Evolutionary conservation across 345 rosid genomes (phyloP).

Genomic region (Schrenkiella parvula): DNA sequence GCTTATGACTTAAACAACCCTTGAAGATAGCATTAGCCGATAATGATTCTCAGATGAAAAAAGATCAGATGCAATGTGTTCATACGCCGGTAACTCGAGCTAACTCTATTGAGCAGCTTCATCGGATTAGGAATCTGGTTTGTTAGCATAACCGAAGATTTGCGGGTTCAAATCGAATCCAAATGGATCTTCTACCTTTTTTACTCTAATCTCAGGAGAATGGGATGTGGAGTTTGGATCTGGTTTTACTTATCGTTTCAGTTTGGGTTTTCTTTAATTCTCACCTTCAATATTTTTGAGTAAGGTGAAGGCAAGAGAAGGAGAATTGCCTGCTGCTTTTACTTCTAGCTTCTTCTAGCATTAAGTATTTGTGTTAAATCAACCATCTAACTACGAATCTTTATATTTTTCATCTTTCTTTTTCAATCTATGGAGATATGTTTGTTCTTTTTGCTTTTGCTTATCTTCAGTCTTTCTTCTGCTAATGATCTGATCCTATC

Average conservation of each 20-base stretch:
- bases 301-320: slow-evolving; percentile 41
- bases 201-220: slow-evolving; percentile 6
- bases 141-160: slow-evolving; percentile 23
- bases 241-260: slow-evolving; percentile 10
- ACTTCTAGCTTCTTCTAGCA: slow-evolving; percentile 10
- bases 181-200: slow-evolving; percentile 9
- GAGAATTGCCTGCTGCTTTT: slow-evolving; percentile 35
- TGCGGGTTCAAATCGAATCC: slow-evolving; percentile 19
- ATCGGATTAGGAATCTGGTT: slow-evolving; percentile 27
- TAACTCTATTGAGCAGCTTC: slow-evolving; percentile 26
- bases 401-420: slow-evolving; percentile 17
- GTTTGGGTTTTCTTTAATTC: slow-evolving; percentile 16
- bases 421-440: slow-evolving; percentile 20
- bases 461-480: slow-evolving; percentile 6
- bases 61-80: slow-evolving; percentile 27
- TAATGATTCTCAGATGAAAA: slow-evolving; percentile 1
- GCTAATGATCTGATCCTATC: slow-evolving; percentile 12
- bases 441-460: neutral
- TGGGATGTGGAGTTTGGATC: slow-evolving; percentile 26
- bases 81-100: slow-evolving; percentile 31
- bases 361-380: slow-evolving; percentile 24
- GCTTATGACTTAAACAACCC: slow-evolving; percentile 11
- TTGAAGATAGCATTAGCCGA: slow-evolving; percentile 25
- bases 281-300: slow-evolving; percentile 37
- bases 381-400: slow-evolving; percentile 23